A percentile compares a stretch with the other conserved stretches of the same genome.
phyloP scores from a whole-genome alignment of 805 yeast species.

The Pichia nakasei region DNA sequence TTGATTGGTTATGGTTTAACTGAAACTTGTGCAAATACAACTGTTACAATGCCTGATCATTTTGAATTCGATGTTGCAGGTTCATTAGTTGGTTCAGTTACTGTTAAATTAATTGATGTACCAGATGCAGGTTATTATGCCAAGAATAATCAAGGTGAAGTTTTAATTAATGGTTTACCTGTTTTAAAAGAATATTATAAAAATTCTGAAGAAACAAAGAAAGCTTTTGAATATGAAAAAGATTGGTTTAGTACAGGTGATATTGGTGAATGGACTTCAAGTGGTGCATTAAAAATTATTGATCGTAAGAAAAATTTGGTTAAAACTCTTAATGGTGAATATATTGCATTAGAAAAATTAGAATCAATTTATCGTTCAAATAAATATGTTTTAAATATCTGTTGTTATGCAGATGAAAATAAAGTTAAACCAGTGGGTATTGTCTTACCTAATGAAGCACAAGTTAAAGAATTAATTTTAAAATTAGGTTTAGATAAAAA shows the following conservation, averaged over 20 bases:
- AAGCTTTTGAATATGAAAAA: conserved; percentile 62
- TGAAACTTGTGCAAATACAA: conserved; percentile 87
- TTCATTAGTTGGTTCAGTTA: conserved; percentile 70
- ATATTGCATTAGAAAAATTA: conserved; percentile 90
- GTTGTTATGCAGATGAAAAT: conserved; percentile 85
- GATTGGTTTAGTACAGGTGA: conserved; percentile 98
- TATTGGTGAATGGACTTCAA: conserved; percentile 83
- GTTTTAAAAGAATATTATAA: conserved; percentile 72
- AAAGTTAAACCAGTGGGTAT: conserved; percentile 92
- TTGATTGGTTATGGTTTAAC: conserved; percentile 94
- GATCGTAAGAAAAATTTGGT: conserved; percentile 95
- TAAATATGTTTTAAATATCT: conserved; percentile 64
- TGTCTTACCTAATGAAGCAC: conserved; percentile 68
- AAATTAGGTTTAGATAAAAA: conserved; percentile 42
- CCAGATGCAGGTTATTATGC: conserved; percentile 88
- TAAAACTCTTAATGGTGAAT: conserved; percentile 94
- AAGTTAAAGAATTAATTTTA: conserved; percentile 51
- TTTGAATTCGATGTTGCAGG: conserved; percentile 77
- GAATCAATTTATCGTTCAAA: conserved; percentile 88
- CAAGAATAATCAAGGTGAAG: conserved; percentile 87
- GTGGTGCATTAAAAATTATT: conserved; percentile 73
- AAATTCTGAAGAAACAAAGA: conserved; percentile 72
- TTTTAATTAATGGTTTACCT: conserved; percentile 67
- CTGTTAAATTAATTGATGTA: conserved; percentile 85
- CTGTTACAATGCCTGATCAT: conserved; percentile 54